Conservation (phyloP, 2,329 filamentous ascomycete genomes). For the Fusarium dimerum region DNA sequence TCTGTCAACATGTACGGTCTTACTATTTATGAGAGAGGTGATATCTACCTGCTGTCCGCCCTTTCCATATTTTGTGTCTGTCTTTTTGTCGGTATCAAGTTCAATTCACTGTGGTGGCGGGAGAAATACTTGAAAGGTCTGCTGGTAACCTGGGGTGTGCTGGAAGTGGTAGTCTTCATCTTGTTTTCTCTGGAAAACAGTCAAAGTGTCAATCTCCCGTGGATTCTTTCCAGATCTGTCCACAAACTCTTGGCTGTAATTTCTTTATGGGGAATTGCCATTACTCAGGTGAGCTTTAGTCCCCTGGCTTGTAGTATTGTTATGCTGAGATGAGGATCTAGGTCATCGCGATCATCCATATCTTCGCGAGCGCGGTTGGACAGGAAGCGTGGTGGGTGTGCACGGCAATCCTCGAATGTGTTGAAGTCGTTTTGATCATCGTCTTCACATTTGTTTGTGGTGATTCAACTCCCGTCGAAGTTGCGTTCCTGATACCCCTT, state of each 20-base stretch:
- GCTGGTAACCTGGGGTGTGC: neutral
- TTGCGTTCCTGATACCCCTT: neutral
- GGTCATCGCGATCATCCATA: neutral
- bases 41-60: too few relatives aligned
- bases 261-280: neutral
- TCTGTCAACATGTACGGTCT: too few relatives aligned
- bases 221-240: neutral
- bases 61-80: too few relatives aligned
- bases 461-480: neutral
- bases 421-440: neutral
- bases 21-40: too few relatives aligned
- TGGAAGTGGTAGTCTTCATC: neutral
- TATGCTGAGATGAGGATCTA: neutral
- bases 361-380: neutral
- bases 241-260: neutral
- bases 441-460: neutral
- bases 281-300: neutral
- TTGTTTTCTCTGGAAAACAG: neutral
- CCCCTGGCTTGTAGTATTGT: neutral
- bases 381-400: neutral
- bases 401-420: neutral
- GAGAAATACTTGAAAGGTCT: neutral
- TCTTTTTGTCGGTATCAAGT: too few relatives aligned
- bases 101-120: too few relatives aligned
- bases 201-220: neutral